Evolutionary conservation across 2,329 filamentous ascomycete genomes (phyloP).

Genomic region (Fusarium concolor): DNA sequence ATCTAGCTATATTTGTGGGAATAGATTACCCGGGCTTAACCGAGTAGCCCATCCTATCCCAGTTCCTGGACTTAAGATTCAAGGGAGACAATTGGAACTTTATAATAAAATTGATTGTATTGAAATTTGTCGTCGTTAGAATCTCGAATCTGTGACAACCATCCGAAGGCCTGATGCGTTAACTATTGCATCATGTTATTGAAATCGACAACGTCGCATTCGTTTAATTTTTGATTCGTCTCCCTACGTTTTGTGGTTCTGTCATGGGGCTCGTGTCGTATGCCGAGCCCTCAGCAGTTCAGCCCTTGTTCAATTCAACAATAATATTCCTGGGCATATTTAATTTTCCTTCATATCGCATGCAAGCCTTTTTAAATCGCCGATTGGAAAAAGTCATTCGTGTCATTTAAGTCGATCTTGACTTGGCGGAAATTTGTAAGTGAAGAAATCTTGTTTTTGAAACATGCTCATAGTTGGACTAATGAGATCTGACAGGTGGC

Average conservation of each 20-base stretch:
- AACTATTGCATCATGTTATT: constrained; percentile 1
- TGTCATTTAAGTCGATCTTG: background rate
- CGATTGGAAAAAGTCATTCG: background rate
- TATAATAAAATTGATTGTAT: no score
- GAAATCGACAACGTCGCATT: background rate
- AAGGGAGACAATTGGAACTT: no score
- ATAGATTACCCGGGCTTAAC: no score
- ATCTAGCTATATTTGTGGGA: no score
- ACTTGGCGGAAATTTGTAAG: background rate
- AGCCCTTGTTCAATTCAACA: background rate
- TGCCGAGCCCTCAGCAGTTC: constrained; percentile 1
- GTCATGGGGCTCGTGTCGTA: constrained; percentile 12
- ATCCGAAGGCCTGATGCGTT: background rate
- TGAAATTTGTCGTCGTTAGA: background rate
- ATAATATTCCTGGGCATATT: background rate
- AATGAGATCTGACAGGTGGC: background rate
- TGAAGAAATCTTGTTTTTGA: constrained; percentile 8
- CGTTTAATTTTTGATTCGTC: background rate
- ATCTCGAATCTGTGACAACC: background rate
- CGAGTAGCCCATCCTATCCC: no score
- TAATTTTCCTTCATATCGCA: background rate
- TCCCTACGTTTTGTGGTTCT: background rate
- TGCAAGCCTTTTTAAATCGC: background rate
- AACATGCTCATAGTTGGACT: background rate
- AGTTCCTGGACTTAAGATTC: no score